Conservation (phyloP, 441 rosid species). For the Populus hybrid region DNA sequence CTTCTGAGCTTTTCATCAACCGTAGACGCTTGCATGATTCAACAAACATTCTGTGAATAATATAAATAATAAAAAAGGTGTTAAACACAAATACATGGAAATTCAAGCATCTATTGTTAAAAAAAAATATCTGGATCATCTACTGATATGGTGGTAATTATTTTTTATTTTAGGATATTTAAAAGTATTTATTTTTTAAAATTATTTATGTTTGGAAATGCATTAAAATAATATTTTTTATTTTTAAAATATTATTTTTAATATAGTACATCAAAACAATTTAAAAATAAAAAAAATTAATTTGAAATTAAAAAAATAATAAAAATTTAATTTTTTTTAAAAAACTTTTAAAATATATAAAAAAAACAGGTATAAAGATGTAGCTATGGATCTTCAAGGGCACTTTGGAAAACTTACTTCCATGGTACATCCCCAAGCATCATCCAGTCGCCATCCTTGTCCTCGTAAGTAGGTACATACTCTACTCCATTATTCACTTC, state of each 20-base stretch:
- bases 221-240: too few species aligned
- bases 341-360: too few species aligned
- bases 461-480: slow-evolving; percentile 58
- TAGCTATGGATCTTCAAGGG: not conserved
- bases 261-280: too few species aligned
- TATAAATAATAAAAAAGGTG: not conserved
- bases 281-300: too few species aligned
- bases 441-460: slow-evolving; percentile 76
- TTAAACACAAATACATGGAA: not conserved
- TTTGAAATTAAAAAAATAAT: too few species aligned
- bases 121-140: not conserved
- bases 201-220: too few species aligned
- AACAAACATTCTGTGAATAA: slow-evolving; percentile 52
- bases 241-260: too few species aligned
- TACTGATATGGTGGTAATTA: not conserved
- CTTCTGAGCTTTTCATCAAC: slow-evolving; percentile 61
- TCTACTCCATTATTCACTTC: slow-evolving; percentile 30
- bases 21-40: slow-evolving; percentile 65
- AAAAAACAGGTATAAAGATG: too few species aligned
- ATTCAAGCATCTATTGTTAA: not conserved
- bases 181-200: too few species aligned
- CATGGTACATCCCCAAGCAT: slow-evolving; percentile 74
- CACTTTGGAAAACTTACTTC: slow-evolving; percentile 42
- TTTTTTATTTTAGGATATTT: too few species aligned
- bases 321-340: too few species aligned